Percentiles rank a stretch among this genome's conserved stretches.
Conservation (phyloP, 129 eudicot species). For the Pseudognaphalium luteoalbum region DNA sequence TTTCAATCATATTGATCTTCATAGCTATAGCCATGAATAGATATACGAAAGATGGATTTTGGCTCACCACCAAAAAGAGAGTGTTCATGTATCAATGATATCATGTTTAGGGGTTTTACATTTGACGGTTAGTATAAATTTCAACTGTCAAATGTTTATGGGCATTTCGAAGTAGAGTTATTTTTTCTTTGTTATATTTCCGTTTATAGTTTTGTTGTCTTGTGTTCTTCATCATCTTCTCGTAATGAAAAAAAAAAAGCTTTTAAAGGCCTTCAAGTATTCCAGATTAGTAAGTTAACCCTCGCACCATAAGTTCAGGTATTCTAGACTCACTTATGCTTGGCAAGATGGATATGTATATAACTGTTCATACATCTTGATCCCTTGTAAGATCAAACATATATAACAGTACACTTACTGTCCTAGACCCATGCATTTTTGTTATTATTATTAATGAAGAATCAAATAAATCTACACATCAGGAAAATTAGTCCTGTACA, state of each 20-base stretch:
- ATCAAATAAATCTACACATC: not conserved
- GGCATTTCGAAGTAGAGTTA: conserved; percentile 1
- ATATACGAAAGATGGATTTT: conserved; percentile 34
- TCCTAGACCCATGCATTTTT: not conserved
- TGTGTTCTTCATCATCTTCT: conserved; percentile 21
- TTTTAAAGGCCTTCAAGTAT: conserved; percentile 5
- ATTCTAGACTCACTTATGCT: not conserved
- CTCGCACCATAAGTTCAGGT: no score
- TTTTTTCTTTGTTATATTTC: not conserved
- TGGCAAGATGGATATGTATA: not conserved
- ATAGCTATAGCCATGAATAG: conserved; percentile 32
- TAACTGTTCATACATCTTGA: not conserved
- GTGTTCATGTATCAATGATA: conserved; percentile 22
- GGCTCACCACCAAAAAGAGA: conserved; percentile 29
- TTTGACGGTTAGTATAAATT: conserved; percentile 27
- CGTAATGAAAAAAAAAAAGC: conserved; percentile 10
- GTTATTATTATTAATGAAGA: not conserved
- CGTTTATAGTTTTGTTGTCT: conserved; percentile 21
- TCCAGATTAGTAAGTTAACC: not conserved
- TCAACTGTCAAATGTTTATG: conserved; percentile 18
- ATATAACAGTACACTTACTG: not conserved
- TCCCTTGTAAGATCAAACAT: not conserved
- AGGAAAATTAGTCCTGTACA: no score
- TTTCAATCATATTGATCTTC: conserved; percentile 31
- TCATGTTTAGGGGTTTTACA: conserved; percentile 7